These are phyloP conservation scores for Curvularia sp. DNA, from an alignment of 2,329 filamentous ascomycete genomes.

Conservation along the genomic window DNA sequence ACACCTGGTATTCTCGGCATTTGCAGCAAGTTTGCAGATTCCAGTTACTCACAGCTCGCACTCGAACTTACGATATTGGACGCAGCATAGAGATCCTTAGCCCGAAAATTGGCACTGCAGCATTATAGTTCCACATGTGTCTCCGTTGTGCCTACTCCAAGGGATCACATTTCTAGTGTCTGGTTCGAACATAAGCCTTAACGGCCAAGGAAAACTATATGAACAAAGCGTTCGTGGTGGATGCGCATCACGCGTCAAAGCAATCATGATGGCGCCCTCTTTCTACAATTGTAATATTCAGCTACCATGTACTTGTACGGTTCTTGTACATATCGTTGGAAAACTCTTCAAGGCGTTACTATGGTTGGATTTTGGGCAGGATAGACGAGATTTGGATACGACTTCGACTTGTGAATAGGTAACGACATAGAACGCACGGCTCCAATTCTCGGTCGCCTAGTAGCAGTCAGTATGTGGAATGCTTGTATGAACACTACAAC, in stretches of 20 bases:
- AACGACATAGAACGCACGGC: background rate
- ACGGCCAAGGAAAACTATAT: background rate
- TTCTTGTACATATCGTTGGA: background rate
- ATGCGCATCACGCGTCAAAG: background rate
- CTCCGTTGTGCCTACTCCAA: background rate
- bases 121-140: background rate
- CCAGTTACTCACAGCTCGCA: background rate
- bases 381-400: background rate
- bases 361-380: background rate
- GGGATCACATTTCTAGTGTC: background rate
- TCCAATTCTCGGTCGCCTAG: background rate
- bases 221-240: background rate
- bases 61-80: background rate
- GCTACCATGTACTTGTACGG: slow-evolving; percentile 12
- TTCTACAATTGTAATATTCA: background rate
- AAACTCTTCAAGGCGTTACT: background rate
- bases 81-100: slow-evolving; percentile 1
- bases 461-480: slow-evolving; percentile 1
- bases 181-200: background rate
- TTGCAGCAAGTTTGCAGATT: slow-evolving; percentile 1
- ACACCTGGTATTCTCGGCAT: background rate
- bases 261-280: background rate
- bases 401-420: background rate
- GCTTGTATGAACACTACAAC: slow-evolving; percentile 7
- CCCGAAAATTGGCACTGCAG: background rate